Evolutionary conservation across 140 eudicot species (phyloP).

Genomic region (Cichorium intybus): DNA sequence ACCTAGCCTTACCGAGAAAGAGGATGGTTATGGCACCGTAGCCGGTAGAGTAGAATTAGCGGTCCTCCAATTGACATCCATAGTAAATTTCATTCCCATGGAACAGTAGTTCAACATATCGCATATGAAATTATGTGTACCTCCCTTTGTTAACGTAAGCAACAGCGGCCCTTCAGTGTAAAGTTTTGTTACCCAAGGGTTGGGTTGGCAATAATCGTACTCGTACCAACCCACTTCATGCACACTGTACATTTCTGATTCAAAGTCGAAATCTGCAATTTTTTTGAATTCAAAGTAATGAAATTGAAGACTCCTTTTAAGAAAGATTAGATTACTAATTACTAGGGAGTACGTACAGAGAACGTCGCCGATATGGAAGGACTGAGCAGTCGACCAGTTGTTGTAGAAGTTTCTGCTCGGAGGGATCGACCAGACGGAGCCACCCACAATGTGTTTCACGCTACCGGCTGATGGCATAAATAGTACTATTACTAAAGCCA

Average conservation of each 20-base stretch:
- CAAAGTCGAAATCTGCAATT: conserved; percentile 52
- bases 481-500: background rate
- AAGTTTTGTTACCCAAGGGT: background rate
- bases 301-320: background rate
- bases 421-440: conserved; percentile 57
- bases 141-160: conserved; percentile 17
- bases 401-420: conserved; percentile 40
- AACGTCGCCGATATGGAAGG: conserved; percentile 39
- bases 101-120: conserved; percentile 31
- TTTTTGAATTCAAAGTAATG: background rate
- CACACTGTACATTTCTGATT: conserved; percentile 44
- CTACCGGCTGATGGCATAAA: background rate
- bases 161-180: conserved; percentile 30
- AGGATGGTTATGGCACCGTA: too few relatives aligned
- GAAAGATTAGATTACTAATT: background rate
- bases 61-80: conserved; percentile 8
- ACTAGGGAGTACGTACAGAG: conserved; percentile 36
- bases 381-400: conserved; percentile 45
- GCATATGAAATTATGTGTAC: conserved; percentile 30
- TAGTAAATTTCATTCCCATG: conserved; percentile 36
- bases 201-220: conserved; percentile 24
- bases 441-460: conserved; percentile 41
- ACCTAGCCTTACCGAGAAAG: too few relatives aligned
- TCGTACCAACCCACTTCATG: conserved; percentile 22
- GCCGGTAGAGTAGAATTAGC: background rate